Evolutionary conservation across 345 rosid genomes (phyloP), one percentile per base, ranked within the genome.

Genomic region (Pistacia integerrima): DNA sequence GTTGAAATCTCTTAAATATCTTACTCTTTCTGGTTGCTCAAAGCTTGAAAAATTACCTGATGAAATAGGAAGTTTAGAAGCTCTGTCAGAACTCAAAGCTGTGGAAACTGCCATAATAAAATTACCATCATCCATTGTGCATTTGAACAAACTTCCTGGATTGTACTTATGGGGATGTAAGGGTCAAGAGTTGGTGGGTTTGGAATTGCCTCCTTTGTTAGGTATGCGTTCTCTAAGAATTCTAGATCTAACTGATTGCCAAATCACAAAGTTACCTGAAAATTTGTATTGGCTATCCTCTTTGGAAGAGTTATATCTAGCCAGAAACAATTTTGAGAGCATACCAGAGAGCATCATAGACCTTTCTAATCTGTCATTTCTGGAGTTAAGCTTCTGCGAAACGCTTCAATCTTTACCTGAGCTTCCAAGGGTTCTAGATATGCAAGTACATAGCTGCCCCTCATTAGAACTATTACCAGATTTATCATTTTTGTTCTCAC

Each of bases 151-250:
- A 11, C 66, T 62, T 25, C 12, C 7, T 25, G 20, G n/a, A 30
- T 33, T 62, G 28, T 62, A 22, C 6, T 28, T 62, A 11, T 10
- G 35, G 36, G 35, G 35, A 8, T 30, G 66, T 62, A 62, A 62
- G 17, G 66, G 66, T 33, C 16, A 54, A 54, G 14, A 33, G 36
- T 62, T 4, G 13, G 38, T 30, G 38, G 66, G 66, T 8, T 62
- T 62, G 66, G 12, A 25, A 3, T 62, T 62, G 38, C 66, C 66
- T 62, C 66, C 66, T 62, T 62, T 62, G 14, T 62, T 38, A 16
- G 66, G 66, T 12, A 25, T 62, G 36, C 38, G 4, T 22, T 33
- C 16, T 36, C 22, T 36, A 1, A 38, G 3, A 20, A 1, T 12
- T 8, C 68, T 64, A 18, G 48, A 64, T 33, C 22, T 64, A 64